Conservation (phyloP, 2,329 filamentous ascomycete species). For the Daldinia sp. region DNA sequence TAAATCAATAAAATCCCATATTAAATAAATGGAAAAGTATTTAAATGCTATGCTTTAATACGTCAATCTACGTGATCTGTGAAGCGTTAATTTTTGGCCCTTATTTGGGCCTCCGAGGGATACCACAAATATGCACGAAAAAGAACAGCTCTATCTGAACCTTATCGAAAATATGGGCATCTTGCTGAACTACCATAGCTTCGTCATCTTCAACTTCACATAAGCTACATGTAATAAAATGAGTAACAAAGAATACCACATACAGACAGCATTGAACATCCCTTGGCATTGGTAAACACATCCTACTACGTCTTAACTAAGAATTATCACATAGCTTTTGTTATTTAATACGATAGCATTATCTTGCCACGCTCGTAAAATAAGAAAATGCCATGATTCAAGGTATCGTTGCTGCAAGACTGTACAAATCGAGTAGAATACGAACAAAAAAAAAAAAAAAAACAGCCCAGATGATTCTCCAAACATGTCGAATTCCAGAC, state of each 20-base stretch:
- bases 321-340: conserved; percentile 2
- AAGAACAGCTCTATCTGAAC: too few species aligned
- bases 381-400: conserved; percentile 3
- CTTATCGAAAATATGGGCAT: background rate
- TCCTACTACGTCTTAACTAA: conserved; percentile 9
- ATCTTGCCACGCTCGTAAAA: conserved; percentile 22
- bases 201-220: background rate
- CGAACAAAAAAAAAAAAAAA: background rate
- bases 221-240: background rate
- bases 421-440: background rate
- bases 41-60: too few species aligned
- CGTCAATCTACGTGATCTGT: too few species aligned
- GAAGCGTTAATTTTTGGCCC: too few species aligned
- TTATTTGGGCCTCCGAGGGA: too few species aligned
- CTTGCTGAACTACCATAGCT: too few species aligned
- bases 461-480: conserved; percentile 25
- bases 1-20: too few species aligned
- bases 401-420: background rate
- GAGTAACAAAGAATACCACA: background rate
- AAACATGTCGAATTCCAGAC: conserved; percentile 30
- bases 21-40: too few species aligned
- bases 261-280: background rate
- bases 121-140: too few species aligned
- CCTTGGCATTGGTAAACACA: background rate
- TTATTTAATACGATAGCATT: background rate